These are phyloP conservation scores for Vanrija humicola DNA, from an alignment of 1,284 basidiomycete species.

Conservation along the genomic window DNA sequence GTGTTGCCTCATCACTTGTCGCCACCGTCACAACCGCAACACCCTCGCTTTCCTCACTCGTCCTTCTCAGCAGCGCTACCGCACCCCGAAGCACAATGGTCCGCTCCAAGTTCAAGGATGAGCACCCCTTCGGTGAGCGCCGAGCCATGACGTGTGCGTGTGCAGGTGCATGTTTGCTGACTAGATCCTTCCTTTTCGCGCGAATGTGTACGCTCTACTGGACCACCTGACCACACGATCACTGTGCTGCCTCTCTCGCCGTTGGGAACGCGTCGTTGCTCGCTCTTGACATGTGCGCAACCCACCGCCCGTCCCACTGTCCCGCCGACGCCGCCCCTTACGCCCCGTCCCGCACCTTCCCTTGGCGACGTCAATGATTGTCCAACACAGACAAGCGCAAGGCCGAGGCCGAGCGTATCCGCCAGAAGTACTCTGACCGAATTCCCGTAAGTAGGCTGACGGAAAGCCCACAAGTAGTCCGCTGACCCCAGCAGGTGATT, in stretches of 20 bases:
- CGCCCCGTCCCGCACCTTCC: background rate
- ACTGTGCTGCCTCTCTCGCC: background rate
- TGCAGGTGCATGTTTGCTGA: background rate
- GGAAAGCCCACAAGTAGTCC: background rate
- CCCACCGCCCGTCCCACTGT: background rate
- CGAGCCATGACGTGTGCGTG: conserved; percentile 7
- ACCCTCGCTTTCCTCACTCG: background rate
- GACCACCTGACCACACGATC: background rate
- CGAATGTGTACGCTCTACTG: conserved; percentile 1
- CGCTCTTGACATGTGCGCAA: background rate
- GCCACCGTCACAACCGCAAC: background rate
- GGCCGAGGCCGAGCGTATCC: conserved; percentile 86
- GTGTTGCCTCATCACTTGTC: background rate
- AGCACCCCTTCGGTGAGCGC: conserved; percentile 90
- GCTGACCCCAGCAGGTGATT: conserved; percentile 69
- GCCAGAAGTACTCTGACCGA: conserved; percentile 97
- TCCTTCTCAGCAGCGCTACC: background rate
- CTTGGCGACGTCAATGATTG: background rate
- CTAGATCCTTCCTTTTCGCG: too few relatives aligned
- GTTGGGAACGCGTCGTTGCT: background rate
- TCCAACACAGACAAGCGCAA: conserved; percentile 83
- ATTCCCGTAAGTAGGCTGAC: conserved; percentile 71
- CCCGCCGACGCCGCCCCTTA: background rate
- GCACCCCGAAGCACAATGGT: conserved; percentile 52
- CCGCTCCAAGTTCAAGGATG: conserved; percentile 99